A percentile compares a stretch with the other conserved stretches of the same genome.
Evolutionary conservation across 1,284 basidiomycete species (phyloP).

Genomic region (Blastosporella zonata): DNA sequence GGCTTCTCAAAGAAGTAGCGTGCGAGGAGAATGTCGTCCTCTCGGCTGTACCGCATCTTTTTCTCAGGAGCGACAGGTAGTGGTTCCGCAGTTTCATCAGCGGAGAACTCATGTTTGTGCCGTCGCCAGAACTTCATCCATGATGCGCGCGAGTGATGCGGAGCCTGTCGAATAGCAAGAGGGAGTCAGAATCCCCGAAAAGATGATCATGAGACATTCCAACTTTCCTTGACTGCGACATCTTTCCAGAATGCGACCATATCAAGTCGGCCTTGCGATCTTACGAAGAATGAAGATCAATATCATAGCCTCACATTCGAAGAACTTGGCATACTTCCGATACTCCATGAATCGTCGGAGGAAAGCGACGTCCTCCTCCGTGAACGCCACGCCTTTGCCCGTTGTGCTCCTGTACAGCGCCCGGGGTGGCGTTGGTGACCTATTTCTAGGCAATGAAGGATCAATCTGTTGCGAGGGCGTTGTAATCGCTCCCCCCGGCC

Average conservation of each 20-base stretch:
- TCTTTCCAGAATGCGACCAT: constrained; percentile 87
- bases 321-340: constrained; percentile 47
- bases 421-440: constrained; percentile 75
- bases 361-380: constrained; percentile 73
- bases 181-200: neutral
- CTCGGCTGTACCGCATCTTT: constrained; percentile 76
- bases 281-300: constrained; percentile 22
- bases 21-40: constrained; percentile 74
- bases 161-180: constrained; percentile 46
- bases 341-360: constrained; percentile 72
- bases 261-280: constrained; percentile 65
- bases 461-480: constrained; percentile 15
- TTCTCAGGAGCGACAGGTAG: constrained; percentile 75
- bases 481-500: constrained; percentile 23
- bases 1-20: constrained; percentile 65
- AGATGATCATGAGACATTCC: neutral
- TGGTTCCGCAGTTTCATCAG: constrained; percentile 58
- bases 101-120: constrained; percentile 76
- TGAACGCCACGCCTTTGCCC: constrained; percentile 83
- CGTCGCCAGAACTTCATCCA: constrained; percentile 89
- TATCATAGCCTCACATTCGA: neutral
- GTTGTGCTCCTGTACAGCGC: constrained; percentile 78
- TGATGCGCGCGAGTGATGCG: constrained; percentile 81
- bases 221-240: constrained; percentile 63
- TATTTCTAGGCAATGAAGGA: constrained; percentile 35